These are phyloP conservation scores for Lactarius trivialis DNA, from an alignment of 768 basidiomycete species.

Conservation along the genomic window DNA sequence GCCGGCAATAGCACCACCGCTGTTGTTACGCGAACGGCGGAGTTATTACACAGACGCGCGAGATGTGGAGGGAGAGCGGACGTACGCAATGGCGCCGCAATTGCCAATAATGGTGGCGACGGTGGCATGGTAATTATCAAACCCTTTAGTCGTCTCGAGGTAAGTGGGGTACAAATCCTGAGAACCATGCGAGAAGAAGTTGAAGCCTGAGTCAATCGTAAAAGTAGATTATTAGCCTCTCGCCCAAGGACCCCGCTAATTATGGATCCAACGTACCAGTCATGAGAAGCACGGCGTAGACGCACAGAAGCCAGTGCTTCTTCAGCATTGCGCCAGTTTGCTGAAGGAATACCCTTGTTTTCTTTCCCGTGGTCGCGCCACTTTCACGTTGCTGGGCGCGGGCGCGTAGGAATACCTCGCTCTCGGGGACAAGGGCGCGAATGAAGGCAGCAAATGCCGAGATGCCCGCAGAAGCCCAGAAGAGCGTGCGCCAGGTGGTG, in stretches of 20 bases:
- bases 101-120: slow-evolving; percentile 42
- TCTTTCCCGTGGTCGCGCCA: slow-evolving; percentile 37
- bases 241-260: neutral
- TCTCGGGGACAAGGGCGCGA: slow-evolving; percentile 71
- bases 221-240: neutral
- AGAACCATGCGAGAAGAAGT: slow-evolving; percentile 49
- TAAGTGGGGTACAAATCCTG: slow-evolving; percentile 40
- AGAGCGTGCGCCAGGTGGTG: slow-evolving; percentile 62
- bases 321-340: slow-evolving; percentile 75
- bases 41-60: neutral
- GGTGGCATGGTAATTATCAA: slow-evolving; percentile 31
- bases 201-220: slow-evolving; percentile 33
- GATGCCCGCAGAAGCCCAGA: slow-evolving; percentile 77
- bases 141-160: slow-evolving; percentile 32
- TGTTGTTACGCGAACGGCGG: slow-evolving; percentile 1
- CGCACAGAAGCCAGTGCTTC: slow-evolving; percentile 74
- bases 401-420: slow-evolving; percentile 61
- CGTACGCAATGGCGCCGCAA: slow-evolving; percentile 30
- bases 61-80: neutral
- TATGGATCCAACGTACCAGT: slow-evolving; percentile 33
- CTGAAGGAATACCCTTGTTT: slow-evolving; percentile 64
- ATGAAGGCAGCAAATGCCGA: slow-evolving; percentile 63
- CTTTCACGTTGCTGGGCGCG: slow-evolving; percentile 44
- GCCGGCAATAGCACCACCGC: slow-evolving; percentile 37
- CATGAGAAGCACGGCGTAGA: slow-evolving; percentile 86